Evolutionary conservation across 176 grass and related monocot genomes (phyloP), one percentile per base, ranked within the genome.

Genomic region (Phoenix dactylifera): DNA sequence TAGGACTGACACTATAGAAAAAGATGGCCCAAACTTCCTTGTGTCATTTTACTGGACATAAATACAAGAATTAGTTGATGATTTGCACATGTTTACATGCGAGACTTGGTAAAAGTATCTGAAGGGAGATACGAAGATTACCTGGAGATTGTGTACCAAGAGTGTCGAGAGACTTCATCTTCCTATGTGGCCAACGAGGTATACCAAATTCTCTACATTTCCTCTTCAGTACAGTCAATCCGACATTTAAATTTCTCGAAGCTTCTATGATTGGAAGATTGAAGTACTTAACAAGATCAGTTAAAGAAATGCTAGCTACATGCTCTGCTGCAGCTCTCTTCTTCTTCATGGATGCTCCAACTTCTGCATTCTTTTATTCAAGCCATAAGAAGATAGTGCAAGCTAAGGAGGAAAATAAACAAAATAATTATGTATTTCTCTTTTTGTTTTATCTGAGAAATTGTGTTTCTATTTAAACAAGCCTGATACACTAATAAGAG

Each of bases 201-300:
- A 89, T 89, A 57, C 77, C 81, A 50, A 85, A 85, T 67, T 85
- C 58, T 55, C 81, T 71, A 72, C 86, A 89, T 71, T 89, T 89
- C 54, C 55, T 81, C 77, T 89, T 89, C 69, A 89, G 39, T 62
- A 89, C 76, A 52, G 80, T 89, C 5, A 85, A 71, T 59, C 81
- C 86, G 35, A 89, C 77, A 26, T 85, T 74, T 15, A 89, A 60
- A 68, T 49, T 74, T 22, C 52, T 85, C 20, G 81, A 89, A 55
- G 86, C 81, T 71, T 85, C 80, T 49, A 53, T 62, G 49, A 89
- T 70, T 24, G 86, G 81, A 51, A 89, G 81, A 81, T 89, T 71
- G 68, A 89, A 89, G 81, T 55, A 75, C 65, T 71, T 71, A 20
- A 74, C 69, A 52, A 85, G 80, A 7, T 89, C 81, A 50, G 18